Conservation (phyloP, 108 stramenopile species). For the Mayamaea pseudoterrestris region DNA sequence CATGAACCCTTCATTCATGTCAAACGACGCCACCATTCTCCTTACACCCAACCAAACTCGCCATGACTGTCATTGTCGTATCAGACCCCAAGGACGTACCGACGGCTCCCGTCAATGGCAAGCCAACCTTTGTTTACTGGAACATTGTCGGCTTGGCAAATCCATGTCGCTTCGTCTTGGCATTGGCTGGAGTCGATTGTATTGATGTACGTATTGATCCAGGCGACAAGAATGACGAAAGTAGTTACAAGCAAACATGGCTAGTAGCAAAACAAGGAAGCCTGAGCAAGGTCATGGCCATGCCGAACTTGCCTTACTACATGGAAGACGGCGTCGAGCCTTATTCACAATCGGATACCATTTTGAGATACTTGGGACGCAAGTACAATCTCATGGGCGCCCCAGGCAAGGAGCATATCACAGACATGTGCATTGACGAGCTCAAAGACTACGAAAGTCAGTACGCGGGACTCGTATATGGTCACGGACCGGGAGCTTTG, state of each 20-base stretch:
- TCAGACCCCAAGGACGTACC: constrained; percentile 6
- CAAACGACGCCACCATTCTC: too few relatives aligned
- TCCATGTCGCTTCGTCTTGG: constrained; percentile 10
- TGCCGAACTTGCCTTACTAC: constrained; percentile 18
- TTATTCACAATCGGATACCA: constrained; percentile 10
- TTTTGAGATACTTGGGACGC: constrained; percentile 13
- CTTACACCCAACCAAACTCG: too few relatives aligned
- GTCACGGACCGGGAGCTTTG: constrained; percentile 4
- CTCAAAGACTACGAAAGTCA: constrained; percentile 11
- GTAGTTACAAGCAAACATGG: constrained; percentile 7
- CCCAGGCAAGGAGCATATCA: constrained; percentile 3
- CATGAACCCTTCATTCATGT: too few relatives aligned
- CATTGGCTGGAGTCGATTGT: constrained; percentile 14
- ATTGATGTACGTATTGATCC: constrained; percentile 13
- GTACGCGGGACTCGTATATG: constrained; percentile 1
- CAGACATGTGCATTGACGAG: constrained; percentile 10
- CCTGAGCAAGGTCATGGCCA: constrained; percentile 1
- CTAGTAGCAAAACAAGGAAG: constrained; percentile 7
- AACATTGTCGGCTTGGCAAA: constrained; percentile 14
- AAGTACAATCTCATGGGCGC: constrained; percentile 8
- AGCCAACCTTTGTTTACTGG: constrained; percentile 20
- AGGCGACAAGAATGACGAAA: constrained; percentile 1
- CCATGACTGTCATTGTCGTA: constrained; percentile 11
- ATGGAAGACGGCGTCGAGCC: constrained; percentile 1
- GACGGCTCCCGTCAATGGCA: constrained; percentile 7